Evolutionary conservation across 441 rosid genomes (phyloP).

Genomic region (Populus hybrid): DNA sequence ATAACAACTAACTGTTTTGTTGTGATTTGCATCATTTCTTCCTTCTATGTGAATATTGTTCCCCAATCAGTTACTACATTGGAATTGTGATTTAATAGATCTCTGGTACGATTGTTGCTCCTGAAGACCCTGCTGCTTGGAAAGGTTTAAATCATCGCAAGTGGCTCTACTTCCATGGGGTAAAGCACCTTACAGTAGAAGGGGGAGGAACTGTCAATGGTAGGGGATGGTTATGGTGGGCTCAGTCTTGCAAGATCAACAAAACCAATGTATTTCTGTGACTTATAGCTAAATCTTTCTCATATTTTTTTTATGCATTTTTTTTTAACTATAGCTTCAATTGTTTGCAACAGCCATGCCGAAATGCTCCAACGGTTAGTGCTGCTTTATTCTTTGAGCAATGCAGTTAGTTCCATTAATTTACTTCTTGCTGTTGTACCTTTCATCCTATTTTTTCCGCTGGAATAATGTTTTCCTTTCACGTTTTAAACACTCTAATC

Average conservation of each 20-base stretch:
- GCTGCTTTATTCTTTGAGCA: slow-evolving; percentile 20
- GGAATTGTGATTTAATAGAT: slow-evolving; percentile 40
- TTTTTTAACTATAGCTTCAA: slow-evolving; percentile 19
- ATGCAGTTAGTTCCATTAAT: slow-evolving; percentile 20
- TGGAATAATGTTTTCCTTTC: neutral
- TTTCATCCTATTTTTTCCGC: neutral
- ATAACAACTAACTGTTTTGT: neutral
- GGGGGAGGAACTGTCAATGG: slow-evolving; percentile 86
- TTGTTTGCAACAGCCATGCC: slow-evolving; percentile 72
- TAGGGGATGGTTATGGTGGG: slow-evolving; percentile 89
- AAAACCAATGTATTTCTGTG: slow-evolving; percentile 36
- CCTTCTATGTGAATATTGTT: neutral
- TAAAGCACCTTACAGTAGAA: slow-evolving; percentile 67
- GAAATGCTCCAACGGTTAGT: slow-evolving; percentile 87
- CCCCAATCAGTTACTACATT: slow-evolving; percentile 9
- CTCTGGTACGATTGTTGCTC: slow-evolving; percentile 75
- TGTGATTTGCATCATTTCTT: neutral
- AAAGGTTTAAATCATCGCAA: slow-evolving; percentile 64
- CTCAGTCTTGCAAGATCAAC: slow-evolving; percentile 72
- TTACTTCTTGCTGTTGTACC: slow-evolving; percentile 2
- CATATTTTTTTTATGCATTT: slow-evolving; percentile 15
- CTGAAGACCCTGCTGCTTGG: slow-evolving; percentile 72
- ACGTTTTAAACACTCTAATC: slow-evolving; percentile 11
- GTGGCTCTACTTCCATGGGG: slow-evolving; percentile 77
- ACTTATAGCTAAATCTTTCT: slow-evolving; percentile 14